These are phyloP conservation scores for Pichia exigua DNA, from an alignment of 805 yeast genomes.

Conservation along the genomic window DNA sequence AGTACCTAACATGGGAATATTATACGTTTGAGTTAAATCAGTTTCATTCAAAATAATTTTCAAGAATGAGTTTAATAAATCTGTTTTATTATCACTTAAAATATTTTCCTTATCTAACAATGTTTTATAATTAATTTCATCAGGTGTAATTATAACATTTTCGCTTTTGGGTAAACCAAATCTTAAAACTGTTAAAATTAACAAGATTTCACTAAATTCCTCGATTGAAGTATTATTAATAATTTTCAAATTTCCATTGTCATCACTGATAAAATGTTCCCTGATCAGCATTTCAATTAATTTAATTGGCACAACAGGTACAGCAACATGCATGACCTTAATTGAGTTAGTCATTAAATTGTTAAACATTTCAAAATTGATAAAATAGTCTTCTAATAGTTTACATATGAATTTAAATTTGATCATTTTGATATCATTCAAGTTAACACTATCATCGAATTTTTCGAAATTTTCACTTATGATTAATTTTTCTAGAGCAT, in stretches of 20 bases:
- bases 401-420: conserved; percentile 7
- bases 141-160: conserved; percentile 1
- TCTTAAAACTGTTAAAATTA: conserved; percentile 15
- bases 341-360: conserved; percentile 4
- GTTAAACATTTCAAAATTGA: conserved; percentile 10
- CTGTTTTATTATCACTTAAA: conserved; percentile 13
- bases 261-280: conserved; percentile 9
- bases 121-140: conserved; percentile 4
- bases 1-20: conserved; percentile 16
- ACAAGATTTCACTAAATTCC: conserved; percentile 19
- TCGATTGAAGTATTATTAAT: conserved; percentile 9
- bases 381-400: conserved; percentile 15
- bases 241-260: conserved; percentile 10
- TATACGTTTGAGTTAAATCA: conserved; percentile 9
- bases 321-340: neutral
- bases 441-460: neutral
- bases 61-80: conserved; percentile 15
- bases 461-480: conserved; percentile 1
- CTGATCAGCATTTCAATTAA: conserved; percentile 7
- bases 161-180: conserved; percentile 9
- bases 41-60: conserved; percentile 15
- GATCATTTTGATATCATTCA: neutral
- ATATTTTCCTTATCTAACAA: conserved; percentile 7
- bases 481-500: conserved; percentile 9
- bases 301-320: conserved; percentile 16